Evolutionary conservation across 2,329 filamentous ascomycete genomes (phyloP).

Genomic region (Aspergillus novoparasiticus): DNA sequence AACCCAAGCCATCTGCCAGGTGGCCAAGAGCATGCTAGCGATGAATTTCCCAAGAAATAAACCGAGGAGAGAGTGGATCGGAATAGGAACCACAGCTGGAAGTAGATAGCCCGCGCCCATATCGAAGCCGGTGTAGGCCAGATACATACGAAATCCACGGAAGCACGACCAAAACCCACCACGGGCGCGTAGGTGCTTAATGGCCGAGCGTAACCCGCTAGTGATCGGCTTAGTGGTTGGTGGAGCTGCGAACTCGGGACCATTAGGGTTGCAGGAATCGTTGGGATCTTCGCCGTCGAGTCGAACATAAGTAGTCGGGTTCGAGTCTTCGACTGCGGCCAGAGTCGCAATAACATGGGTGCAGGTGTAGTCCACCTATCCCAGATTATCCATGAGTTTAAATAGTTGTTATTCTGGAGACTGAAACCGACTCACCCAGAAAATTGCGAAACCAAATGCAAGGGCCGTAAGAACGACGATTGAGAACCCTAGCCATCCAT

Average conservation of each 20-base stretch:
- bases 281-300: constrained; percentile 45
- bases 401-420: not conserved
- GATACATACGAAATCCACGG: constrained; percentile 63
- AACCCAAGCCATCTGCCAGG: constrained; percentile 76
- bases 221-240: constrained; percentile 59
- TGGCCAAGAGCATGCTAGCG: constrained; percentile 62
- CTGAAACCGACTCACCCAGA: not conserved
- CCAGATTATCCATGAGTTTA: not conserved
- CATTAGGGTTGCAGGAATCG: not conserved
- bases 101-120: constrained; percentile 21
- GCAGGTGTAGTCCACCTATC: constrained; percentile 59
- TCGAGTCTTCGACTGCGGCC: constrained; percentile 64
- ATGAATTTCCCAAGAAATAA: constrained; percentile 51
- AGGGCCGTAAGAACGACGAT: not conserved
- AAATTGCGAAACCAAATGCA: not conserved
- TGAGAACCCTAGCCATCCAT: not conserved
- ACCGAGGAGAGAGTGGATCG: not conserved
- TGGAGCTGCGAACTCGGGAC: not conserved
- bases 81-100: not conserved
- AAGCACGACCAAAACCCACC: constrained; percentile 68
- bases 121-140: constrained; percentile 52
- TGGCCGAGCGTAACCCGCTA: constrained; percentile 58
- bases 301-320: constrained; percentile 55
- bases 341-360: constrained; percentile 63
- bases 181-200: constrained; percentile 63